Evolutionary conservation across 257 asterid species (phyloP).

Genomic region (Galeopsis tetrahit): DNA sequence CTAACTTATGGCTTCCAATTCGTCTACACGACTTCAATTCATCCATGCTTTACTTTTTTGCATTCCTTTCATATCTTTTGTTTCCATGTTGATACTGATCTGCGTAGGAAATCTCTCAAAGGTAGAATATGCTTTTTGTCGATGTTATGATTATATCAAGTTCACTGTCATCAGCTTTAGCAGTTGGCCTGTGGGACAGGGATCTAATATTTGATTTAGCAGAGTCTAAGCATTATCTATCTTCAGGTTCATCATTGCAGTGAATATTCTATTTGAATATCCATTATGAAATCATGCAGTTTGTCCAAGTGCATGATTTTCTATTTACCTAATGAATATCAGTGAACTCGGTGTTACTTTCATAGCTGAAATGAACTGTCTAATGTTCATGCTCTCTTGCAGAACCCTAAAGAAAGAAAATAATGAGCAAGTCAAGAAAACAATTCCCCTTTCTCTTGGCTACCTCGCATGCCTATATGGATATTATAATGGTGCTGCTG

Average conservation of each 20-base stretch:
- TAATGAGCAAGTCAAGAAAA: conserved; percentile 66
- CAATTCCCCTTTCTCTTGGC: conserved; percentile 72
- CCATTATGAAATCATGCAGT: conserved; percentile 21
- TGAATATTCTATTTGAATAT: not conserved
- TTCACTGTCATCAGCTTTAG: not conserved
- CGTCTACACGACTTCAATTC: conserved; percentile 13
- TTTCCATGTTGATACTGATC: conserved; percentile 20
- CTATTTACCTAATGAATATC: conserved; percentile 6
- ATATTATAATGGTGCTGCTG: conserved; percentile 38
- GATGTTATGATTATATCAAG: conserved; percentile 2
- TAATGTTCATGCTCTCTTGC: conserved; percentile 37
- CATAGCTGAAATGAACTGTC: conserved; percentile 26
- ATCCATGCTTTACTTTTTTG: conserved; percentile 10
- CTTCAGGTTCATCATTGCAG: conserved; percentile 6
- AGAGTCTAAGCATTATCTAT: conserved; percentile 15
- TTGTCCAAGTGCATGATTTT: conserved; percentile 15
- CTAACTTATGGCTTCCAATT: conserved; percentile 17
- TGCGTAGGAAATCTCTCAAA: not conserved
- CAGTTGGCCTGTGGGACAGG: not conserved
- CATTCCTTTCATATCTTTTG: conserved; percentile 21
- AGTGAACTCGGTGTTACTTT: conserved; percentile 15
- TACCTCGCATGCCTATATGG: conserved; percentile 82
- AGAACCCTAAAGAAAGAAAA: conserved; percentile 71
- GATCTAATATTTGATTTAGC: conserved; percentile 24
- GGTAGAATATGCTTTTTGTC: not conserved